These are phyloP conservation scores for Panicum miliaceum DNA, from an alignment of 176 grass and related monocot genomes.

Conservation along the genomic window DNA sequence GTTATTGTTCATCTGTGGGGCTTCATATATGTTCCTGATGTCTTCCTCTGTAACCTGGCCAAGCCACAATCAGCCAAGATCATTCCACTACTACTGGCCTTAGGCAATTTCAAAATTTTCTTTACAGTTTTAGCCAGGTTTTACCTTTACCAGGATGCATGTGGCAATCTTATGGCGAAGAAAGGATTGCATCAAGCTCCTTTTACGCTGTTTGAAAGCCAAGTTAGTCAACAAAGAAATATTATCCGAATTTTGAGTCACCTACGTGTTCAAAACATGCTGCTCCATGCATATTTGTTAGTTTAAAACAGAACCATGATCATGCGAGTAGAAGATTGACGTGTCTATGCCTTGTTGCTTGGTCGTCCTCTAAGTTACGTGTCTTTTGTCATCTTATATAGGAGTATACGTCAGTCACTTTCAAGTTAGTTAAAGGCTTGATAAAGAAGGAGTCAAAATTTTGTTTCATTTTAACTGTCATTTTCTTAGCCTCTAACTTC, in stretches of 20 bases:
- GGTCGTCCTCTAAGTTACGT: background rate
- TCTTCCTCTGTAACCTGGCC: background rate
- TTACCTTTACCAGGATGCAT: background rate
- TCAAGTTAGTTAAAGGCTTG: conserved; percentile 57
- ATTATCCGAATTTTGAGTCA: background rate
- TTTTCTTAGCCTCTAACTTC: conserved; percentile 7
- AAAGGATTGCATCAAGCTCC: background rate
- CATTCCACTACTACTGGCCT: background rate
- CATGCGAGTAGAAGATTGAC: background rate
- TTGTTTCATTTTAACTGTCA: conserved; percentile 27
- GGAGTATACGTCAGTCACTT: conserved; percentile 30
- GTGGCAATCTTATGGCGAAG: background rate
- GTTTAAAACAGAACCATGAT: background rate
- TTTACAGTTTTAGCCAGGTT: background rate
- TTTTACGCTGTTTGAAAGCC: conserved; percentile 1
- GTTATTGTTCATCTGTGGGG: background rate
- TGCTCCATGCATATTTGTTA: background rate
- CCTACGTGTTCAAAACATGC: background rate
- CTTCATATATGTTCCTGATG: background rate
- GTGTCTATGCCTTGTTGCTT: background rate
- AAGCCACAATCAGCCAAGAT: background rate
- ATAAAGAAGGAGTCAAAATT: background rate
- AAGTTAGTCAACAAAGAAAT: background rate
- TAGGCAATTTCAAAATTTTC: background rate
- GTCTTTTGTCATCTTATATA: conserved; percentile 16